phyloP scores from a whole-genome alignment of 495 filamentous ascomycete genomes.

The Penicillium chermesinum region DNA sequence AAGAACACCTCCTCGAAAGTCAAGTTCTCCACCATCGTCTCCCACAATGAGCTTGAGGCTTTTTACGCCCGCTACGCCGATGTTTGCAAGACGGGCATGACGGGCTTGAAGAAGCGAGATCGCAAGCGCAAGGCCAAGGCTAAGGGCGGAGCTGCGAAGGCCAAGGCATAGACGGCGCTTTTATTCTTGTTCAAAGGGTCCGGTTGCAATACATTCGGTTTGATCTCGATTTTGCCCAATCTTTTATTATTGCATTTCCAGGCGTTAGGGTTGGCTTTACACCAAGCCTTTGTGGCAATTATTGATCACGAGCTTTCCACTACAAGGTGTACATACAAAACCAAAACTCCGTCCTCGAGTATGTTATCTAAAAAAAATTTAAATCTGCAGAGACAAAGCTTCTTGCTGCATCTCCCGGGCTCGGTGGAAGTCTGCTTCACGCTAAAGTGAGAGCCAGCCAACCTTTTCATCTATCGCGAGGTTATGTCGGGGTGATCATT shows the following conservation, averaged over 20 bases:
- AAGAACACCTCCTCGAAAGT: slow-evolving; percentile 35
- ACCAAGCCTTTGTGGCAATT: slow-evolving; percentile 6
- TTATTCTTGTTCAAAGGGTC: slow-evolving; percentile 13
- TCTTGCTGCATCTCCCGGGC: no score
- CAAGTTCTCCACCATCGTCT: slow-evolving; percentile 81
- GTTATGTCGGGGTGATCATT: background rate
- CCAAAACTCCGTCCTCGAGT: no score
- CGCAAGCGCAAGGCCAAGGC: slow-evolving; percentile 67
- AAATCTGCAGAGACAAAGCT: background rate
- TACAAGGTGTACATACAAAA: slow-evolving; percentile 20
- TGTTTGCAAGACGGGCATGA: slow-evolving; percentile 83
- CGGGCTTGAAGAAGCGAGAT: slow-evolving; percentile 86
- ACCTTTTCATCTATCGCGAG: no score
- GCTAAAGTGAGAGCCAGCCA: no score
- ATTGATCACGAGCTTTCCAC: slow-evolving; percentile 11
- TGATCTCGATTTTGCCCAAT: background rate
- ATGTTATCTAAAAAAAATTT: no score
- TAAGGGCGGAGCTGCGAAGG: slow-evolving; percentile 54
- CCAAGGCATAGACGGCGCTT: slow-evolving; percentile 32
- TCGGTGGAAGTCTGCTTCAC: no score
- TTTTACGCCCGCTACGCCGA: slow-evolving; percentile 92
- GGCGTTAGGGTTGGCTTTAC: slow-evolving; percentile 16
- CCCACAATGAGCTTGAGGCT: slow-evolving; percentile 63
- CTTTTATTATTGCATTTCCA: slow-evolving; percentile 17
- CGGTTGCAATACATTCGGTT: background rate